Conservation (phyloP, 2,329 filamentous ascomycete species). For the Arthrinium phaeospermum region DNA sequence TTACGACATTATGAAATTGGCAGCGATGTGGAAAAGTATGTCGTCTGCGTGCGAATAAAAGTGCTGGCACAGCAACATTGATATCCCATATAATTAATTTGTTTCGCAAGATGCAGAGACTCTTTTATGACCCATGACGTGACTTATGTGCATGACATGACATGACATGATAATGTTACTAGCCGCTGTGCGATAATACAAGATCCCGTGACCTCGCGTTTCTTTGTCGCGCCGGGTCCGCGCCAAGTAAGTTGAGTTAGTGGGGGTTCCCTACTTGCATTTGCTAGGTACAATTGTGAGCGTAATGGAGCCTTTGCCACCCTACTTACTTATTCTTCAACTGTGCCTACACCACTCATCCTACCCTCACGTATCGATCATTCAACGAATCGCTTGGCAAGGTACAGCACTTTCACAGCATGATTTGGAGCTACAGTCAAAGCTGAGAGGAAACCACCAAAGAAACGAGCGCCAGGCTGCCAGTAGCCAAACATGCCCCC, state of each 20-base stretch:
- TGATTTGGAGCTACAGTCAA: background rate
- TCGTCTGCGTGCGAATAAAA: background rate
- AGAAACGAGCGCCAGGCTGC: background rate
- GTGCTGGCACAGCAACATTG: background rate
- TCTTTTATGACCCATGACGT: background rate
- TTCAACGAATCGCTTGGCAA: background rate
- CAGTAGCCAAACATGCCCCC: slow-evolving; percentile 4
- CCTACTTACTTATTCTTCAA: too few species aligned
- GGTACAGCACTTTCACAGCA: background rate
- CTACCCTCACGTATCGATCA: background rate
- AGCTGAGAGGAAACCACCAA: background rate
- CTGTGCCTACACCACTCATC: background rate
- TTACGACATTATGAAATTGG: background rate
- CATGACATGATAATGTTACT: background rate
- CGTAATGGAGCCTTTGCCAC: slow-evolving; percentile 8
- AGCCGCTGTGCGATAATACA: background rate
- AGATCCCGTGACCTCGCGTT: slow-evolving; percentile 12
- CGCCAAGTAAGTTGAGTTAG: background rate
- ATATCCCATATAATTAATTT: background rate
- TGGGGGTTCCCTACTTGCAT: background rate
- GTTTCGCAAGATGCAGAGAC: background rate
- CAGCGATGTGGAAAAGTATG: background rate
- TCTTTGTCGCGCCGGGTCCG: slow-evolving; percentile 10
- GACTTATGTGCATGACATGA: too few species aligned
- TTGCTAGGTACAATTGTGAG: slow-evolving; percentile 1